Evolutionary conservation across 2,329 filamentous ascomycete species (phyloP).

Genomic region (Neopestalotiopsis sp.): DNA sequence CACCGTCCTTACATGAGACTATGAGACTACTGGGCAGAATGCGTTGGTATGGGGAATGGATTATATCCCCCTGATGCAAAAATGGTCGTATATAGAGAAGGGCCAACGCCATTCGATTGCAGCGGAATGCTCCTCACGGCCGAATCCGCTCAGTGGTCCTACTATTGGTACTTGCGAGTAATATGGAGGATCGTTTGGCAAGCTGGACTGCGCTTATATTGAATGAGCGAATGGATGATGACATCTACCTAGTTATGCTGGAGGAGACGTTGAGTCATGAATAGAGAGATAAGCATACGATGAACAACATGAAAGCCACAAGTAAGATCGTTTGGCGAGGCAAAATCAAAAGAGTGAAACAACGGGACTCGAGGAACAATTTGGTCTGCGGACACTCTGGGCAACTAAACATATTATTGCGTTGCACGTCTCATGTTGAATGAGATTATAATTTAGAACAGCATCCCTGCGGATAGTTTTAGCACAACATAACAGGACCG

Average conservation of each 20-base stretch:
- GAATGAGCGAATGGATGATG: not conserved
- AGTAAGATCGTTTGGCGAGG: no score
- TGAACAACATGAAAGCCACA: not conserved
- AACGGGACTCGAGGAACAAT: not conserved
- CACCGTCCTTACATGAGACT: not conserved
- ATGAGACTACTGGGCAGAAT: not conserved
- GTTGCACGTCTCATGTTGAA: conserved; percentile 8
- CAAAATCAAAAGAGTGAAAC: not conserved
- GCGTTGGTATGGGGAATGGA: not conserved
- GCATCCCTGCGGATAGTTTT: not conserved
- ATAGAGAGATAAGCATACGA: not conserved
- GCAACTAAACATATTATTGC: not conserved
- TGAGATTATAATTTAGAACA: not conserved
- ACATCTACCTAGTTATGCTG: not conserved
- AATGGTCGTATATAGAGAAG: not conserved
- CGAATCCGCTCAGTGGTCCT: not conserved
- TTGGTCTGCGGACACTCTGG: not conserved
- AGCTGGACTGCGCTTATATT: not conserved
- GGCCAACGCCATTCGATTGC: not conserved
- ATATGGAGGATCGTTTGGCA: not conserved
- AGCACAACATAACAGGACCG: not conserved
- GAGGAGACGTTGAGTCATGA: not conserved
- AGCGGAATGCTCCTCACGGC: not conserved
- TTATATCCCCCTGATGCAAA: not conserved
- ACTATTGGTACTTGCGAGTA: not conserved